Conservation (phyloP, 2,329 filamentous ascomycete genomes). For the Ophiostoma quercus region DNA sequence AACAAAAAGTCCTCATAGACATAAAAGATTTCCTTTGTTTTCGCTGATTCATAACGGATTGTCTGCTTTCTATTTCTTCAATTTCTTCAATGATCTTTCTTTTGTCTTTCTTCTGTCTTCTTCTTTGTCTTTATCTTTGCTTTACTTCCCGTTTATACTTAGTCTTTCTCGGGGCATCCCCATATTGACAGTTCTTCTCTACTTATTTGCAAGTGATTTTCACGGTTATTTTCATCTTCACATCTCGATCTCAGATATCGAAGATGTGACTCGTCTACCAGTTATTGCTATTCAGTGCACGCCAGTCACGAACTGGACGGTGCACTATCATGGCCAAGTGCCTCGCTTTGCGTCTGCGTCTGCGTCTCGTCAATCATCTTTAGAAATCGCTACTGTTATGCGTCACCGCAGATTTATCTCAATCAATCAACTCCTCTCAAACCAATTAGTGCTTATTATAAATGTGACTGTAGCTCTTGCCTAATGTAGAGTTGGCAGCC, state of each 20-base stretch:
- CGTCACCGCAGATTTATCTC: neutral
- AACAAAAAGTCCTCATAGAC: conserved; percentile 9
- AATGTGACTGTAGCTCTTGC: neutral
- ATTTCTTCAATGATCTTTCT: neutral
- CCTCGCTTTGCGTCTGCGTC: neutral
- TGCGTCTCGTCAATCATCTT: neutral
- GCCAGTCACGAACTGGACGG: too few relatives aligned
- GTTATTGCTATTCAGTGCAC: too few relatives aligned
- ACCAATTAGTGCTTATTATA: neutral
- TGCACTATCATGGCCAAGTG: too few relatives aligned
- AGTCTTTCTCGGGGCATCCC: neutral
- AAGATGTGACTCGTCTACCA: neutral
- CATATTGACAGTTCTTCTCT: neutral
- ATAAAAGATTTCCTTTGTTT: conserved; percentile 10
- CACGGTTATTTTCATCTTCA: neutral
- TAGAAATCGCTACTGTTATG: neutral
- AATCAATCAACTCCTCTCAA: neutral
- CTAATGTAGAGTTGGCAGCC: neutral
- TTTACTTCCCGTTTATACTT: neutral
- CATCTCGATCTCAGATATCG: neutral
- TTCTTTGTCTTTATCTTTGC: neutral
- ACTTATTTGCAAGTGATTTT: neutral
- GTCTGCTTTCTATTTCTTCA: neutral
- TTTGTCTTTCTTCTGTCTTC: neutral
- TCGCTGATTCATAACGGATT: neutral